Base-by-base conservation (phyloP, 2,329 filamentous ascomycete genomes). In the Colletotrichum truncatum region DNA sequence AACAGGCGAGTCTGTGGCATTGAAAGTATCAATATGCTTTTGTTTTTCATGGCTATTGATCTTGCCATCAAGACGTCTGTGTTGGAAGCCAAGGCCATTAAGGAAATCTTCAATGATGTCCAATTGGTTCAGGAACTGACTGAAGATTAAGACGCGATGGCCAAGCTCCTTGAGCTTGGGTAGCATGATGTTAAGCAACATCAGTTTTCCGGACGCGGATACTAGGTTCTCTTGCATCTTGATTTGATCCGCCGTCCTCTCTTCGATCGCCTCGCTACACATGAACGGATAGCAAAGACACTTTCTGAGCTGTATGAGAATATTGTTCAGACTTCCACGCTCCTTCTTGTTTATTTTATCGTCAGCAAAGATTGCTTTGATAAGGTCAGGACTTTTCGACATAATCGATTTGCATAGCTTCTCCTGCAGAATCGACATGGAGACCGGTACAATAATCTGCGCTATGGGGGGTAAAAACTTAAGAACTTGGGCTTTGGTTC, bases 271-370 rank as follows among this genome's bases (percentile, higher is more conserved):
- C 39, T 88, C 85, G 72, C 90, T 98, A 82, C 98, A 99, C 52
- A 98, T 89, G 74, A 98, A 99, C 0, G 97, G 96, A 77, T 99
- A 96, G 69, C 95, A 98, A 2, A 99, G 84, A 69, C 93, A 97
- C 76, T 98, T 98, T 16, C 96, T 89, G 16, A 99, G 85, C 76
- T 99, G 96, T 87, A 98, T 93, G 45, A 99, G 79, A 38, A 99
- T 97, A 71, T 99, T 99, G 84, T 91, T 97, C 62, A 98, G 80
- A 68, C 89, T 95, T 41, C 92, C 90, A 6, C 91, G 87, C 64
- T 98, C 94, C 14, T 84, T 85, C 26, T 85, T 82, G 71, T 90
- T 92, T 52, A 93, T 80, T 67, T 85, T 88, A 45, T 83, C 84
- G 32, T 90, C 86, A 6, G 89, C 89, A 71, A 98, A 94, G 46